Conservation (phyloP, 176 grass and related monocot species). For the Neostapfia colusana region DNA sequence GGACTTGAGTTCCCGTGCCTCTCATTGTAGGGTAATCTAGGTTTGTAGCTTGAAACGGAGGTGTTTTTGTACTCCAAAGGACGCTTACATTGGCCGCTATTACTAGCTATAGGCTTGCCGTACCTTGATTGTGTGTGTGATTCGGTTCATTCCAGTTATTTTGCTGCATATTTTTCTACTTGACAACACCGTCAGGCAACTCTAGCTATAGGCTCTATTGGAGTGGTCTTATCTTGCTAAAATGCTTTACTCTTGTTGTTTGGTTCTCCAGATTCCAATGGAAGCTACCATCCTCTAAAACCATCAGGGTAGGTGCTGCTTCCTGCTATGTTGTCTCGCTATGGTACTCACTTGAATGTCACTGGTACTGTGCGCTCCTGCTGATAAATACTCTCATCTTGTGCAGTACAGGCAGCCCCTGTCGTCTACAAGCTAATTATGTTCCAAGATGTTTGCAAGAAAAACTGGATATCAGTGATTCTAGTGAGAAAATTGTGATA, state of each 20-base stretch:
- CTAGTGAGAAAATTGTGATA: conserved; percentile 29
- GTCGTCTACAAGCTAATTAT: conserved; percentile 42
- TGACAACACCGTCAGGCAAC: neutral
- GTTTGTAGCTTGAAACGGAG: neutral
- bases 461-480: conserved; percentile 11
- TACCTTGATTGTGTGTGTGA: neutral
- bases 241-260: conserved; percentile 4
- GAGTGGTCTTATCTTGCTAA: conserved; percentile 29
- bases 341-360: conserved; percentile 16
- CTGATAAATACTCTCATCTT: conserved; percentile 44
- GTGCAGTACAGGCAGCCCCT: conserved; percentile 68
- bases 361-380: neutral
- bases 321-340: neutral
- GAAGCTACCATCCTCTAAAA: conserved; percentile 59
- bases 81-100: neutral
- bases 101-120: neutral
- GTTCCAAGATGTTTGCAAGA: conserved; percentile 36
- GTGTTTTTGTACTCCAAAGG: neutral
- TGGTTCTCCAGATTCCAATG: conserved; percentile 56
- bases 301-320: conserved; percentile 60
- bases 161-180: neutral
- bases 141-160: neutral
- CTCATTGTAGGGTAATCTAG: conserved; percentile 7
- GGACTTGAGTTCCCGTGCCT: neutral
- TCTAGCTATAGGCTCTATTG: neutral